Base-by-base conservation (phyloP, 768 basidiomycete genomes). In the Rhizopogon rudus region DNA sequence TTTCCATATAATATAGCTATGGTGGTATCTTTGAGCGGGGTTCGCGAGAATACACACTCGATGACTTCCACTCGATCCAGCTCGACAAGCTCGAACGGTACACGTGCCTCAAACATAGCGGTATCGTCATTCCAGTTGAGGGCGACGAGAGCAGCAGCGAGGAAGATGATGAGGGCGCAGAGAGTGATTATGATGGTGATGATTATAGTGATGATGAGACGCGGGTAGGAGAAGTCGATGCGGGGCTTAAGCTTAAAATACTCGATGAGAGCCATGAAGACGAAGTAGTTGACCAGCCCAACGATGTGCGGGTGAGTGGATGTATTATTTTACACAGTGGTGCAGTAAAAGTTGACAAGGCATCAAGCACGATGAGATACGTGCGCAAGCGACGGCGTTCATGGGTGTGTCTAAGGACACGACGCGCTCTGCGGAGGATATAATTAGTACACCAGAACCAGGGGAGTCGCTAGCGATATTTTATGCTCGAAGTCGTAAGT, bases 1-100 rank as follows among this genome's bases (percentile, higher is more conserved):
- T 3, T 40, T 17, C 28, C 13, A 3, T 33, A 3, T 50, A 5
- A 25, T 25, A 25, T 56, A 90, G 91, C 53, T 95, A 95, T 63
- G 92, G 93, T 9, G 93, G 93, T 0, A 95, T 95, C 16, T 88
- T 83, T 61, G 94, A 96, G 68, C 78, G 82, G 14, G 88, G 91
- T 0, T 77, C 87, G 12, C 80, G 83, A 22, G 93, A 97, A 68
- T 93, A 89, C 60, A 95, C 93, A 0, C 74, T 97, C 6, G 92
- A 94, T 64, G 94, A 96, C 63, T 97, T 95, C 63, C 76, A 93
- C 69, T 76, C 81, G 2, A 70, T 97, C 10, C 81, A 84, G 55
- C 76, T 97, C 17, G 92, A 94, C 63, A 95, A 95, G 67, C 73
- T 95, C 70, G 93, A 95, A 40, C 72, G 78, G 9, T 95, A 81